These are phyloP conservation scores for Wickerhamomyces ciferrii DNA, from an alignment of 805 yeast species.

Conservation along the genomic window DNA sequence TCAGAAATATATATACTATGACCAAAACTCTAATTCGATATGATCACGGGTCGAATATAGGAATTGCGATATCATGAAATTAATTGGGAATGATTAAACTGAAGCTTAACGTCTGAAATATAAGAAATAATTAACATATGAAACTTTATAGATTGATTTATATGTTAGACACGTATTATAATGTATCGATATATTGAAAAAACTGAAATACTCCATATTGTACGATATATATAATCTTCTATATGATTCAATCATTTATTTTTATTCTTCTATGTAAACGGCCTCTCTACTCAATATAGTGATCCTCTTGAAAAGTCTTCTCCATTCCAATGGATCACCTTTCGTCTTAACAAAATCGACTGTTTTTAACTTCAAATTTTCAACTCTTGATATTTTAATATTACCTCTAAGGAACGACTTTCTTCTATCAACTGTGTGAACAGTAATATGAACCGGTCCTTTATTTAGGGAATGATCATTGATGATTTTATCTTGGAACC, in stretches of 20 bases:
- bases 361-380: slow-evolving; percentile 35
- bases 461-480: slow-evolving; percentile 6
- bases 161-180: no score
- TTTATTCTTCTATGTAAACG: slow-evolving; percentile 35
- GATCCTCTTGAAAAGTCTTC: slow-evolving; percentile 55
- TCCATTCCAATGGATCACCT: slow-evolving; percentile 75
- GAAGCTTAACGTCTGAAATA: no score
- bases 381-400: slow-evolving; percentile 36
- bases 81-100: no score
- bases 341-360: slow-evolving; percentile 49
- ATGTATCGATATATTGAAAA: no score
- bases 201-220: background rate
- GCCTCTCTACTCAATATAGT: slow-evolving; percentile 54
- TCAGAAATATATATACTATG: no score
- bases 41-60: no score
- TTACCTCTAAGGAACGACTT: slow-evolving; percentile 41
- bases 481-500: slow-evolving; percentile 8
- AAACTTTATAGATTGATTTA: no score
- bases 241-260: background rate
- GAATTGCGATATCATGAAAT: no score
- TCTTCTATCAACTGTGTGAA: slow-evolving; percentile 39
- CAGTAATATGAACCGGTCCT: slow-evolving; percentile 13
- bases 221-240: background rate
- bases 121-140: no score
- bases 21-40: no score